A percentile compares a stretch with the other conserved stretches of the same genome.
Evolutionary conservation across 768 basidiomycete species (phyloP).

Genomic region (Mycena vulgaris): DNA sequence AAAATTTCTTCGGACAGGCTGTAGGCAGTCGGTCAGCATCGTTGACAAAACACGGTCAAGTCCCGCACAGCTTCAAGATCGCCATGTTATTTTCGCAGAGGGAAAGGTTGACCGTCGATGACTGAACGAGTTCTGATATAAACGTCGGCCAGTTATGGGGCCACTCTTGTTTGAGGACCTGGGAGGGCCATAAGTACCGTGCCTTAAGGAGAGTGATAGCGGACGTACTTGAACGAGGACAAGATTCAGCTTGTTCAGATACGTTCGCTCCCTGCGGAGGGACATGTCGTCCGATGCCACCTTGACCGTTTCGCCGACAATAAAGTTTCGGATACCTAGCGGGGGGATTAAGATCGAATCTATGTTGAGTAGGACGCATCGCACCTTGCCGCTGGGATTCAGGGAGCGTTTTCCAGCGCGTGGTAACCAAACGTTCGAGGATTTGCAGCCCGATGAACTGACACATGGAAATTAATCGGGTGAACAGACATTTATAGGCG

Average conservation of each 20-base stretch:
- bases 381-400: constrained; percentile 92
- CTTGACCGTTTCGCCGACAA: constrained; percentile 94
- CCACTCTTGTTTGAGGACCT: constrained; percentile 99
- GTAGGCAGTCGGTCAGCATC: background rate
- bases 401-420: constrained; percentile 96
- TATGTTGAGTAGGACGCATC: background rate
- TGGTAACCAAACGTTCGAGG: constrained; percentile 93
- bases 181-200: constrained; percentile 16
- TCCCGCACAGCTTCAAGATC: constrained; percentile 81
- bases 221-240: constrained; percentile 89
- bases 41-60: background rate
- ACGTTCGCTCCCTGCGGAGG: constrained; percentile 92
- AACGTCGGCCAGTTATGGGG: constrained; percentile 99
- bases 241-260: constrained; percentile 96
- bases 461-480: background rate
- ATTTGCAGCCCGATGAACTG: constrained; percentile 98
- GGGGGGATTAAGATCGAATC: background rate
- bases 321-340: constrained; percentile 96
- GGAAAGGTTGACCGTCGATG: constrained; percentile 95
- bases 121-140: constrained; percentile 96
- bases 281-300: constrained; percentile 91
- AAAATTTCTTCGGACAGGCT: constrained; percentile 97
- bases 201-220: background rate
- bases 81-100: constrained; percentile 99
- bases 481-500: constrained; percentile 15